Conservation (phyloP, 768 basidiomycete genomes). For the Tricholoma matsutake region DNA sequence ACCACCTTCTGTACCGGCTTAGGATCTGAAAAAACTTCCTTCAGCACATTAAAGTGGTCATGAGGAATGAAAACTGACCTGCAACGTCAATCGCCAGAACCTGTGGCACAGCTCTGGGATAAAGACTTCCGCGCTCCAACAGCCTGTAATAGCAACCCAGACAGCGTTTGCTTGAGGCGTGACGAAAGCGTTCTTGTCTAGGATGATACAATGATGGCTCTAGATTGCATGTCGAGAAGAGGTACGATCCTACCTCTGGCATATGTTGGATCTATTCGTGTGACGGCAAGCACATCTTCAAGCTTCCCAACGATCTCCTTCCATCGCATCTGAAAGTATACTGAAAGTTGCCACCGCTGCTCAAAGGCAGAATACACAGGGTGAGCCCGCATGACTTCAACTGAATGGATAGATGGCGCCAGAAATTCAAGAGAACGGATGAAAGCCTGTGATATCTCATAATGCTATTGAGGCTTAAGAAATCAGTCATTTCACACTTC, state of each 20-base stretch:
- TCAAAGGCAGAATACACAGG: slow-evolving; percentile 71
- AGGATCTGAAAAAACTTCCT: slow-evolving; percentile 55
- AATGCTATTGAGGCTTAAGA: slow-evolving; percentile 52
- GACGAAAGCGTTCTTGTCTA: slow-evolving; percentile 40
- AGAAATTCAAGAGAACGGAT: slow-evolving; percentile 78
- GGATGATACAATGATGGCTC: slow-evolving; percentile 14
- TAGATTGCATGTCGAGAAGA: background rate
- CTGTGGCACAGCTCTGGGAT: slow-evolving; percentile 78
- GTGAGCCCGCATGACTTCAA: slow-evolving; percentile 71
- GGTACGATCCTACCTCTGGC: slow-evolving; percentile 36
- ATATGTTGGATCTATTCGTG: slow-evolving; percentile 38
- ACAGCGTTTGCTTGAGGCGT: slow-evolving; percentile 64
- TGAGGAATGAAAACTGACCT: slow-evolving; percentile 47
- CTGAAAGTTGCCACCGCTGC: slow-evolving; percentile 90
- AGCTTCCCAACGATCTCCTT: slow-evolving; percentile 83
- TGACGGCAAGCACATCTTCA: slow-evolving; percentile 59
- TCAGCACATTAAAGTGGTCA: background rate
- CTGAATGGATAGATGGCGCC: slow-evolving; percentile 69
- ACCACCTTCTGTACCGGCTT: slow-evolving; percentile 76
- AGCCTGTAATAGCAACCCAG: slow-evolving; percentile 70
- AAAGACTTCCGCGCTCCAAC: slow-evolving; percentile 87
- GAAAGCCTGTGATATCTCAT: slow-evolving; percentile 81
- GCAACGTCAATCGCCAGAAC: slow-evolving; percentile 90
- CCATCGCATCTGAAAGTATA: slow-evolving; percentile 97
- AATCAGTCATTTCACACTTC: background rate